Conservation (phyloP, 192 early-diverging fungal genomes). For the Entomortierella parvispora region DNA sequence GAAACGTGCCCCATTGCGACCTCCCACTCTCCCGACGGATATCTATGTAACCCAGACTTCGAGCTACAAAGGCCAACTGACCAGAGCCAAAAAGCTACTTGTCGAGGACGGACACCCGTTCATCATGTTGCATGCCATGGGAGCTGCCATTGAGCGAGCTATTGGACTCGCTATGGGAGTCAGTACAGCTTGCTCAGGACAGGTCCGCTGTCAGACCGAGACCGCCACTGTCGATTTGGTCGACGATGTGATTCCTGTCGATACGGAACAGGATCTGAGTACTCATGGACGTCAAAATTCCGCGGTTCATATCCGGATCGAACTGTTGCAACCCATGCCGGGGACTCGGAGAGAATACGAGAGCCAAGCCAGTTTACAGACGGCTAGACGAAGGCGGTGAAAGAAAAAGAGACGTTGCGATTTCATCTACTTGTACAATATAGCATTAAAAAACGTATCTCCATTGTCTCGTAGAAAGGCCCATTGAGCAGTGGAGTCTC, state of each 20-base stretch:
- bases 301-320: conserved; percentile 76
- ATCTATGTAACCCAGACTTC: conserved; percentile 83
- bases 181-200: conserved; percentile 64
- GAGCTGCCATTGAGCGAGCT: conserved; percentile 76
- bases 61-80: conserved; percentile 67
- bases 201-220: conserved; percentile 68
- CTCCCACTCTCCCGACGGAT: conserved; percentile 74
- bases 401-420: too few relatives aligned
- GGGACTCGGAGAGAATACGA: conserved; percentile 24
- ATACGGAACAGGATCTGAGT: conserved; percentile 67
- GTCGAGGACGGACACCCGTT: conserved; percentile 65
- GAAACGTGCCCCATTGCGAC: conserved; percentile 70
- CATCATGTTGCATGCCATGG: conserved; percentile 83
- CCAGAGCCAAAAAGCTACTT: conserved; percentile 72
- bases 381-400: conserved; percentile 17
- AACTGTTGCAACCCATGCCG: conserved; percentile 46
- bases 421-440: too few relatives aligned
- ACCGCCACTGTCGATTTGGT: conserved; percentile 76
- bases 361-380: background rate
- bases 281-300: conserved; percentile 73
- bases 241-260: conserved; percentile 82
- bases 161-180: conserved; percentile 73
- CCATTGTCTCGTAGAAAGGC: too few relatives aligned
- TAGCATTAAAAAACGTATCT: too few relatives aligned
- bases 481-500: too few relatives aligned